A percentile compares a stretch with the other conserved stretches of the same genome.
Conservation (phyloP, 257 asterid species). For the Solanum bulbocastanum region DNA sequence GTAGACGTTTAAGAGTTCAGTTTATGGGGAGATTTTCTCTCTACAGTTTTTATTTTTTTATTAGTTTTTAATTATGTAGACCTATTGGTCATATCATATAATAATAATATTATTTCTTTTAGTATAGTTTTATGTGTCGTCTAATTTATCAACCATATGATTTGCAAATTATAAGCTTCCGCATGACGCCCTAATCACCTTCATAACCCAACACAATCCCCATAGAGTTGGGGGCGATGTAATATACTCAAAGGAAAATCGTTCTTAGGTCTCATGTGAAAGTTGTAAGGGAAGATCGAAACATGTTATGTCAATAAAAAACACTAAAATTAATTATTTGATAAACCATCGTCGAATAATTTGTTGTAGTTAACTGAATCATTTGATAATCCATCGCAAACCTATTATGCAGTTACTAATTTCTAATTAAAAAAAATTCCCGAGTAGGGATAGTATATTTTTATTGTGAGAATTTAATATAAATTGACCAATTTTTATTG, state of each 20-base stretch:
- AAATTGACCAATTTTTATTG: background rate
- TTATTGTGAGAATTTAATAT: background rate
- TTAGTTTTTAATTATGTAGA: no score
- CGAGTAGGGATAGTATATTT: background rate
- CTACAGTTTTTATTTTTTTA: no score
- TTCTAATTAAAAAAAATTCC: background rate
- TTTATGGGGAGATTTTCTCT: no score
- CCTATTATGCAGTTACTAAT: fast-evolving
- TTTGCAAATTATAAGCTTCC: no score
- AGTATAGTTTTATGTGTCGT: no score
- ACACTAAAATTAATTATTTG: background rate
- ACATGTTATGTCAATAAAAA: background rate
- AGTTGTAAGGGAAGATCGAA: background rate
- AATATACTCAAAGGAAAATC: background rate
- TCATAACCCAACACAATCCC: no score
- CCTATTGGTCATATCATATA: no score
- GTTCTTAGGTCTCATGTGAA: background rate
- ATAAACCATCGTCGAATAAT: background rate
- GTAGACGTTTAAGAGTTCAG: no score
- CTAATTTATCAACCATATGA: no score
- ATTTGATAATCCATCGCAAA: background rate
- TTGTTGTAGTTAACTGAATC: background rate
- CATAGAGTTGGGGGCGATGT: background rate
- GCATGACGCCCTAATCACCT: no score
- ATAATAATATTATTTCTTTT: no score